Evolutionary conservation across 2,329 filamentous ascomycete genomes (phyloP).

Genomic region (Colletotrichum sp.): DNA sequence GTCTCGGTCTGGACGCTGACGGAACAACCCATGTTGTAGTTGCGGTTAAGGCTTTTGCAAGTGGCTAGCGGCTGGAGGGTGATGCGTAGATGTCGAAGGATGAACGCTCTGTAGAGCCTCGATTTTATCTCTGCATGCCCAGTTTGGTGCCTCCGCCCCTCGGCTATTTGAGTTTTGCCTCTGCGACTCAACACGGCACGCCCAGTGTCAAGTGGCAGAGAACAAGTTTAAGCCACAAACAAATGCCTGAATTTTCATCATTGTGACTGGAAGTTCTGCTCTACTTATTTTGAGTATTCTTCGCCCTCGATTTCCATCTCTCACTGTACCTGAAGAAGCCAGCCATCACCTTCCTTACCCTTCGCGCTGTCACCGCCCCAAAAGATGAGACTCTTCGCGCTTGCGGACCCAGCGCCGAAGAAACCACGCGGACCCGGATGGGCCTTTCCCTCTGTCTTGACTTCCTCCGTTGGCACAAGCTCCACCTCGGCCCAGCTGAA

Average conservation of each 20-base stretch:
- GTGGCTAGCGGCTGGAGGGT: not conserved
- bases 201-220: not conserved
- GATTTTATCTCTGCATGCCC: not conserved
- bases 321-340: constrained; percentile 35
- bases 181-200: not conserved
- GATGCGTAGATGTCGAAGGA: not conserved
- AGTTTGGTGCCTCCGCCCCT: not conserved
- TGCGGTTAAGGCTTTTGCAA: not conserved
- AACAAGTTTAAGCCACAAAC: not conserved
- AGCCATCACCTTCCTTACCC: constrained; percentile 44
- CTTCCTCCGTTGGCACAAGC: constrained; percentile 48
- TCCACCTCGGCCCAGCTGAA: constrained; percentile 56
- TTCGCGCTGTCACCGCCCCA: constrained; percentile 57
- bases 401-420: constrained; percentile 44
- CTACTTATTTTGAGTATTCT: not conserved
- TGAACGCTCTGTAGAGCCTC: not conserved
- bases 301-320: not conserved
- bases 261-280: not conserved
- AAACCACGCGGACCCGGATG: constrained; percentile 43
- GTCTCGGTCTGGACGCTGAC: not conserved
- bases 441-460: constrained; percentile 44
- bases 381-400: constrained; percentile 51
- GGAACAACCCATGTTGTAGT: not conserved
- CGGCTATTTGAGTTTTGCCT: not conserved
- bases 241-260: not conserved